Evolutionary conservation across 2,329 filamentous ascomycete genomes (phyloP).

Genomic region (Cercospora sp.): DNA sequence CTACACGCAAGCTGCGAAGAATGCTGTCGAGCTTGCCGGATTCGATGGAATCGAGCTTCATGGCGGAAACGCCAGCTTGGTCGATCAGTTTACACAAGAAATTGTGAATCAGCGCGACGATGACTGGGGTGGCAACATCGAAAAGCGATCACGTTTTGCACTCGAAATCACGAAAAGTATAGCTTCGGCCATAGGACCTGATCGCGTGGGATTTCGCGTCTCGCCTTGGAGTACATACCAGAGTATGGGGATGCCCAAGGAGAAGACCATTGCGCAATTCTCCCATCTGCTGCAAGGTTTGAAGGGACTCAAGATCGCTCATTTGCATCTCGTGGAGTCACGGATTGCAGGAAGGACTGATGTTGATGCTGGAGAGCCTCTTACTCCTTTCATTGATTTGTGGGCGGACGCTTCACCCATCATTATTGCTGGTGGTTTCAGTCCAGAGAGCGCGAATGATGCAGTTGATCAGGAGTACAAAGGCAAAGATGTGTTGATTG

Average conservation of each 20-base stretch:
- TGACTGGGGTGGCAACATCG: slow-evolving; percentile 49
- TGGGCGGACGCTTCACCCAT: slow-evolving; percentile 48
- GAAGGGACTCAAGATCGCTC: slow-evolving; percentile 57
- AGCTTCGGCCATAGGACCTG: slow-evolving; percentile 52
- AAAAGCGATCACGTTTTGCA: slow-evolving; percentile 53
- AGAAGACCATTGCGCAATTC: slow-evolving; percentile 64
- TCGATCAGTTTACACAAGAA: slow-evolving; percentile 65
- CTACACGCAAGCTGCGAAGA: slow-evolving; percentile 48
- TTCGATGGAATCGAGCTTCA: slow-evolving; percentile 63
- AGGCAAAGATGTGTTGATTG: slow-evolving; percentile 46
- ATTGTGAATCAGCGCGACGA: slow-evolving; percentile 57
- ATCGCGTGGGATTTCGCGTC: slow-evolving; percentile 57
- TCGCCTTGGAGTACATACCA: slow-evolving; percentile 63
- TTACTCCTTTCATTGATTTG: slow-evolving; percentile 41
- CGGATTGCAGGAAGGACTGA: slow-evolving; percentile 48
- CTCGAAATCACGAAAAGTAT: slow-evolving; percentile 57
- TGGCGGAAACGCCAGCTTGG: slow-evolving; percentile 55
- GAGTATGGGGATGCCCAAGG: slow-evolving; percentile 51
- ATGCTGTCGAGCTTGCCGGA: slow-evolving; percentile 50
- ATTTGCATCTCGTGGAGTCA: slow-evolving; percentile 61
- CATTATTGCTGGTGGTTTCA: slow-evolving; percentile 51
- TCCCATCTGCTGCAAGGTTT: slow-evolving; percentile 56
- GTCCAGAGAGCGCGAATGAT: slow-evolving; percentile 42
- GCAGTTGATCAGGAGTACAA: slow-evolving; percentile 39
- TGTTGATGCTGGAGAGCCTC: slow-evolving; percentile 40